Conservation (phyloP, 768 basidiomycete species). For the Rhizopogon vulgaris region DNA sequence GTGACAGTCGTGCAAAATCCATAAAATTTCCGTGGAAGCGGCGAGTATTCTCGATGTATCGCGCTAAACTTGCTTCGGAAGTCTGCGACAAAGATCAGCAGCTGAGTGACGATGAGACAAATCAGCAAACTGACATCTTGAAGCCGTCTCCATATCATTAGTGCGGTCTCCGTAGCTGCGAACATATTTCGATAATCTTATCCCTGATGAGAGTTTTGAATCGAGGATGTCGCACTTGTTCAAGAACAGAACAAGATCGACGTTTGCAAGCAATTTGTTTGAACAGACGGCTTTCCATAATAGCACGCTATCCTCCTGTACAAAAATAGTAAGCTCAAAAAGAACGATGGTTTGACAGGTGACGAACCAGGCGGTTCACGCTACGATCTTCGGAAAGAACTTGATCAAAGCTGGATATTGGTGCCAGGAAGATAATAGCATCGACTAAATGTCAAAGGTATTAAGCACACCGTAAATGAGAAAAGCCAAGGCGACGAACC, state of each 20-base stretch:
- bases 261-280: conserved; percentile 63
- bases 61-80: conserved; percentile 67
- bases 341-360: neutral
- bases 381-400: conserved; percentile 44
- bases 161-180: conserved; percentile 63
- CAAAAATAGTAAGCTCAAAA: neutral
- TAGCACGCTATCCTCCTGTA: conserved; percentile 69
- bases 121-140: conserved; percentile 47
- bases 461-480: neutral
- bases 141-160: conserved; percentile 64
- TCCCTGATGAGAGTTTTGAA: conserved; percentile 57
- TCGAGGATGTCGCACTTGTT: conserved; percentile 79
- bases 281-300: conserved; percentile 71
- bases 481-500: conserved; percentile 20
- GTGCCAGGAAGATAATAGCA: conserved; percentile 55
- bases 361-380: conserved; percentile 43
- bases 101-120: neutral
- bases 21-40: conserved; percentile 69
- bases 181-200: conserved; percentile 61
- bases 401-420: conserved; percentile 54
- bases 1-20: conserved; percentile 76
- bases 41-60: conserved; percentile 73
- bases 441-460: conserved; percentile 18
- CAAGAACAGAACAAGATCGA: conserved; percentile 73
- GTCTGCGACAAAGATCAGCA: conserved; percentile 32